phyloP scores from a whole-genome alignment of 768 basidiomycete genomes.

The Gelatoporia subvermispora region DNA sequence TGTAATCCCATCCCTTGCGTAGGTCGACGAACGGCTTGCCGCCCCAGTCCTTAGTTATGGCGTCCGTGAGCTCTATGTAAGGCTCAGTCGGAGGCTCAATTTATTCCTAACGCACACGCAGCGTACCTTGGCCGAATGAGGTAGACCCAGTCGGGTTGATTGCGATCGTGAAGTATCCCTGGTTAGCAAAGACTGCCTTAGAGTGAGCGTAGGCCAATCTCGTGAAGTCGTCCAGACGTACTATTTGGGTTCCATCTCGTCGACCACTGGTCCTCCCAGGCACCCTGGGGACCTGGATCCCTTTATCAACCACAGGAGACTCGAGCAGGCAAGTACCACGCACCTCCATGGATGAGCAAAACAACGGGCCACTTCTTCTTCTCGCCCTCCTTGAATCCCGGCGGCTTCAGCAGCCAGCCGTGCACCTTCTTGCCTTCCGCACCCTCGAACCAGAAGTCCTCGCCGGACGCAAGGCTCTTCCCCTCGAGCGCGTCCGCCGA shows the following conservation, averaged over 20 bases:
- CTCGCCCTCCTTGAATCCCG: constrained; percentile 63
- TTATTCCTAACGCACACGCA: too few relatives aligned
- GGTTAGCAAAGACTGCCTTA: constrained; percentile 54
- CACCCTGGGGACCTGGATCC: constrained; percentile 58
- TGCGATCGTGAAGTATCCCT: constrained; percentile 83
- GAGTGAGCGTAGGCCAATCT: not conserved
- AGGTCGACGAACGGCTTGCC: constrained; percentile 78
- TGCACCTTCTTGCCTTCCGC: constrained; percentile 73
- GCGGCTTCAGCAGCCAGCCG: constrained; percentile 80
- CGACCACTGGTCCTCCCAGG: constrained; percentile 90
- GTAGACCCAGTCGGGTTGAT: constrained; percentile 96
- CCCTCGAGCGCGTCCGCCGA: constrained; percentile 48
- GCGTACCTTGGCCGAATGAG: constrained; percentile 75
- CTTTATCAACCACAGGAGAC: not conserved
- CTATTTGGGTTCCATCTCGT: constrained; percentile 91
- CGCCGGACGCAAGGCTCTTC: constrained; percentile 57
- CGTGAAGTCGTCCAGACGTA: constrained; percentile 19
- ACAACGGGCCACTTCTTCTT: constrained; percentile 74
- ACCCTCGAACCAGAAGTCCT: constrained; percentile 90
- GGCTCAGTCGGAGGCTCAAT: too few relatives aligned
- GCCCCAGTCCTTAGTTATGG: constrained; percentile 78
- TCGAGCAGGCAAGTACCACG: not conserved
- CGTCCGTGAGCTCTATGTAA: constrained; percentile 67
- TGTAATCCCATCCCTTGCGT: constrained; percentile 68
- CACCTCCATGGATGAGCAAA: constrained; percentile 77